These are phyloP conservation scores for Erythrobasidium hasegawianum DNA, from an alignment of 1,284 basidiomycete genomes.

Conservation along the genomic window DNA sequence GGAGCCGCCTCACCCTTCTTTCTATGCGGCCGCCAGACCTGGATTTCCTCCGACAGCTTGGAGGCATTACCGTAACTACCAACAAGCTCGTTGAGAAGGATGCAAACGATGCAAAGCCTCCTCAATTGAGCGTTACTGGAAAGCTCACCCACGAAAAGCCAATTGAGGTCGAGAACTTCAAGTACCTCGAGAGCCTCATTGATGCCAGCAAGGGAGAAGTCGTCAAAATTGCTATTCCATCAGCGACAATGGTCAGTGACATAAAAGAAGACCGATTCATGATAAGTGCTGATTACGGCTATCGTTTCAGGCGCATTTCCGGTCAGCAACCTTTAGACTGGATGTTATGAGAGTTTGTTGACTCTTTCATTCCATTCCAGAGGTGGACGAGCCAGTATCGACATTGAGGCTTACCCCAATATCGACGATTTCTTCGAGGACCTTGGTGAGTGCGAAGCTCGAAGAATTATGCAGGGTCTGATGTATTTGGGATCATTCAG, in stretches of 20 bases:
- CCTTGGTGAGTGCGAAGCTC: conserved; percentile 15
- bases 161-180: conserved; percentile 45
- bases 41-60: conserved; percentile 44
- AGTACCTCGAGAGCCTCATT: conserved; percentile 42
- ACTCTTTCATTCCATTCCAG: no score
- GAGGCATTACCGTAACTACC: conserved; percentile 43
- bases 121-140: conserved; percentile 38
- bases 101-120: conserved; percentile 34
- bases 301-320: conserved; percentile 41
- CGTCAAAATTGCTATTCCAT: conserved; percentile 46
- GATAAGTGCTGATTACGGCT: no score
- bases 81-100: conserved; percentile 44
- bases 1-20: no score
- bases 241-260: conserved; percentile 45
- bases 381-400: conserved; percentile 42
- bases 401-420: conserved; percentile 42
- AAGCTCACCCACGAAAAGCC: conserved; percentile 41
- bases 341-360: no score
- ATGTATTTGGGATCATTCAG: conserved; percentile 43
- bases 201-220: conserved; percentile 36
- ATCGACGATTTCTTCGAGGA: conserved; percentile 46
- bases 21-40: no score
- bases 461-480: no score
- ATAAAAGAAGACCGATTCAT: no score
- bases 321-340: no score